Percentiles rank a stretch among this genome's conserved stretches.
These are phyloP conservation scores for Fusarium marasasianum DNA, from an alignment of 2,329 filamentous ascomycete species.

Conservation along the genomic window DNA sequence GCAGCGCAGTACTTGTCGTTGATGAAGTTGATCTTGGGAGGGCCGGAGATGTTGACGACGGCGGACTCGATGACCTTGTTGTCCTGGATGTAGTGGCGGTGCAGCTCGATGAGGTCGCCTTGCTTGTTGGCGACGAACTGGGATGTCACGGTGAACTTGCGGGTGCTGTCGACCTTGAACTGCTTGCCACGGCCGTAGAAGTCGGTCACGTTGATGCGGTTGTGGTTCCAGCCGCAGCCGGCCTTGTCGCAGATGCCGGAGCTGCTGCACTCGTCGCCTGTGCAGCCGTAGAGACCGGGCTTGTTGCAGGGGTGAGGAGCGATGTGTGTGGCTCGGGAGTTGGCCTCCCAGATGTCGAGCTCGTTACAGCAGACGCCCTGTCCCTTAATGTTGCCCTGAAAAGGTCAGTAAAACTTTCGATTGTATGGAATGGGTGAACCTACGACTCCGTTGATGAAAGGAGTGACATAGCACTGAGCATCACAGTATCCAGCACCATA, in stretches of 20 bases:
- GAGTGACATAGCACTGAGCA: constrained; percentile 63
- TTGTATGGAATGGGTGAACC: not conserved
- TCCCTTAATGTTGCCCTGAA: constrained; percentile 32
- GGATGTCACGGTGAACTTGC: constrained; percentile 58
- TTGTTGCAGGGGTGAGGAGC: constrained; percentile 61
- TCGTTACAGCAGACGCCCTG: constrained; percentile 61
- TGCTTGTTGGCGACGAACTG: constrained; percentile 55
- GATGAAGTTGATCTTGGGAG: constrained; percentile 49
- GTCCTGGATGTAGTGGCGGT: constrained; percentile 56
- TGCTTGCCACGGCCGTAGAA: constrained; percentile 47
- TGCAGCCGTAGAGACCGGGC: constrained; percentile 55
- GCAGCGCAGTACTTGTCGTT: constrained; percentile 50
- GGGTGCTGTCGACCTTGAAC: constrained; percentile 49
- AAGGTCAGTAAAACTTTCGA: not conserved
- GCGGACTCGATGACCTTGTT: constrained; percentile 40
- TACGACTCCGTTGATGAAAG: constrained; percentile 62
- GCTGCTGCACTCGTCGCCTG: constrained; percentile 52
- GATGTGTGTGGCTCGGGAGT: constrained; percentile 54
- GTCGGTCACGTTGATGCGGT: constrained; percentile 42
- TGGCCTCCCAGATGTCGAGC: constrained; percentile 66
- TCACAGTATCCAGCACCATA: constrained; percentile 74
- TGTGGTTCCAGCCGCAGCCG: constrained; percentile 58
- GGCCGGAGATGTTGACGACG: constrained; percentile 33
- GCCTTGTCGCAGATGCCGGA: constrained; percentile 55
- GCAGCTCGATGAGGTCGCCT: constrained; percentile 59